Evolutionary conservation across 2,329 filamentous ascomycete genomes (phyloP).

Genomic region (Xylariaceae sp.): DNA sequence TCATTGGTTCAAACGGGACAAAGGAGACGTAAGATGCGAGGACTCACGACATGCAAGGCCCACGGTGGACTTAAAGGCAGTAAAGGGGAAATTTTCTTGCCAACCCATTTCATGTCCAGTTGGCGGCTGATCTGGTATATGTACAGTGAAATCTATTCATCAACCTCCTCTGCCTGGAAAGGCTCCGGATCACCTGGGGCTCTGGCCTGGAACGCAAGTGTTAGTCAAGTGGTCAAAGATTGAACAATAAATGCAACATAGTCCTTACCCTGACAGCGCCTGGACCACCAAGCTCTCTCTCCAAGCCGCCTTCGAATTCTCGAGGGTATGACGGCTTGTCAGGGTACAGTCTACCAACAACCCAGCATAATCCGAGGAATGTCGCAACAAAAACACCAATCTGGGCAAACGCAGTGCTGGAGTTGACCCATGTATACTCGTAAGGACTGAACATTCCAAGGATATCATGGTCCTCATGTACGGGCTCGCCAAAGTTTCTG

Average conservation of each 20-base stretch:
- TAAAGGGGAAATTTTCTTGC: too few species aligned
- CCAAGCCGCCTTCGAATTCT: constrained; percentile 66
- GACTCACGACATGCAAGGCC: constrained; percentile 1
- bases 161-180: constrained; percentile 31
- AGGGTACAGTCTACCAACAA: constrained; percentile 65
- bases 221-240: constrained; percentile 1
- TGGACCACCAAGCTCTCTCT: constrained; percentile 68
- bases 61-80: neutral
- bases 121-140: constrained; percentile 9
- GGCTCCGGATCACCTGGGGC: constrained; percentile 50
- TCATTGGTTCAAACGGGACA: constrained; percentile 6
- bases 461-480: constrained; percentile 94
- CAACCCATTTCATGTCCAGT: constrained; percentile 1
- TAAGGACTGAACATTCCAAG: constrained; percentile 84
- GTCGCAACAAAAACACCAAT: constrained; percentile 60
- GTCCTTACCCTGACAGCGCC: constrained; percentile 59
- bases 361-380: constrained; percentile 60
- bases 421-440: constrained; percentile 76
- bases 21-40: constrained; percentile 10
- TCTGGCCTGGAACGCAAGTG: constrained; percentile 40
- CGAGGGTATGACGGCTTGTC: constrained; percentile 65
- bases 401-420: constrained; percentile 64
- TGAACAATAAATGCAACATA: neutral
- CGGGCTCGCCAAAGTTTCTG: constrained; percentile 91
- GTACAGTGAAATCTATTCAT: constrained; percentile 20